Evolutionary conservation across 345 rosid species (phyloP).

Genomic region (Citrus trifoliata): DNA sequence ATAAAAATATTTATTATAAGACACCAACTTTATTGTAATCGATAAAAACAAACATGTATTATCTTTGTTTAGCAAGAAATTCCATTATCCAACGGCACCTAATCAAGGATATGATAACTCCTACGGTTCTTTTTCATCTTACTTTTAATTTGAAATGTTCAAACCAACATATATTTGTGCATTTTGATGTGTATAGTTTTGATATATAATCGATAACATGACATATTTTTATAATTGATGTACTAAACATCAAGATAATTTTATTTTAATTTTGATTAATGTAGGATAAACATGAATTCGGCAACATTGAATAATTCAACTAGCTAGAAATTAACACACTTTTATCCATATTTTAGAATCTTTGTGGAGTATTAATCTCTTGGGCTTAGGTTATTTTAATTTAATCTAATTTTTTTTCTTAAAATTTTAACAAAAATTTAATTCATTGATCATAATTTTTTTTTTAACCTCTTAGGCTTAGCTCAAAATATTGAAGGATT

Average conservation of each 20-base stretch:
- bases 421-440: no score
- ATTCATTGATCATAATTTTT: no score
- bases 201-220: background rate
- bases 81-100: background rate
- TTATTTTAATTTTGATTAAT: background rate
- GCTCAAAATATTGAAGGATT: background rate
- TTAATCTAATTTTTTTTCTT: no score
- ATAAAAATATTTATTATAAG: background rate
- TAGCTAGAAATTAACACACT: background rate
- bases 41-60: conserved; percentile 21
- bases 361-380: no score
- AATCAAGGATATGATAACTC: background rate
- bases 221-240: background rate
- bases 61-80: conserved; percentile 1
- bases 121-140: background rate
- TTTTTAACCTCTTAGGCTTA: no score
- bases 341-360: no score
- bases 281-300: background rate
- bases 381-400: no score
- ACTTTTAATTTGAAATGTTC: background rate
- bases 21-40: conserved; percentile 19
- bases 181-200: no score
- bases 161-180: background rate
- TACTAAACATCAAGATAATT: background rate
- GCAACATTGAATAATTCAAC: background rate